phyloP scores from a whole-genome alignment of 108 stramenopile species.

The Cyclotella distinguenda region DNA sequence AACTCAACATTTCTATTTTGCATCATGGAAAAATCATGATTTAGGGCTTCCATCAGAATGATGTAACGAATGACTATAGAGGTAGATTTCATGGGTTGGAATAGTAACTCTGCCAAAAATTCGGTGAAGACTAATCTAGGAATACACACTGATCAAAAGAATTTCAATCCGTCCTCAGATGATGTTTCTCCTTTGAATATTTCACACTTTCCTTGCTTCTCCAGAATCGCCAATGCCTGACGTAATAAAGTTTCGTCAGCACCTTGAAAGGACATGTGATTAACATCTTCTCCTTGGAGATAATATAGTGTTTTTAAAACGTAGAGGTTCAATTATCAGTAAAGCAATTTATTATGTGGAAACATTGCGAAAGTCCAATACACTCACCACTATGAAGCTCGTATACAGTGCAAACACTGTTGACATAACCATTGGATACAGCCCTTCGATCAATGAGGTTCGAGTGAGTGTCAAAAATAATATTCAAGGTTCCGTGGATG shows the following conservation, averaged over 20 bases:
- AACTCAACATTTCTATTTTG: no score
- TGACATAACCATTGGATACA: slow-evolving; percentile 62
- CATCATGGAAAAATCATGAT: no score
- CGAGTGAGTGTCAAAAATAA: no score
- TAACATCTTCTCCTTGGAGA: slow-evolving; percentile 78
- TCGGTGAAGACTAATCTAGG: no score
- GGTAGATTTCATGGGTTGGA: slow-evolving; percentile 2
- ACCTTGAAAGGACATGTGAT: slow-evolving; percentile 86
- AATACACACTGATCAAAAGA: slow-evolving; percentile 49
- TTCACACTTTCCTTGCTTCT: slow-evolving; percentile 75
- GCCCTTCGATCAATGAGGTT: slow-evolving; percentile 37
- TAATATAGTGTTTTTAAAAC: neutral
- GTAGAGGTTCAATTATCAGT: neutral
- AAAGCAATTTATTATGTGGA: neutral
- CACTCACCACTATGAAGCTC: slow-evolving; percentile 73
- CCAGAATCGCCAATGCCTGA: slow-evolving; percentile 72
- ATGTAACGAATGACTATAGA: no score
- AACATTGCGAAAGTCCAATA: neutral
- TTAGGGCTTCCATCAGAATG: no score
- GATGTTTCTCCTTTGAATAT: slow-evolving; percentile 85
- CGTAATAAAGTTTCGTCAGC: slow-evolving; percentile 83
- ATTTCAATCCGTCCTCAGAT: slow-evolving; percentile 87
- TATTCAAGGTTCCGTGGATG: no score
- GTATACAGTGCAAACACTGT: slow-evolving; percentile 81
- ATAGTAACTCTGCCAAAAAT: no score